Conservation (phyloP, 306 rosid genomes). For the Rosa rugosa region DNA sequence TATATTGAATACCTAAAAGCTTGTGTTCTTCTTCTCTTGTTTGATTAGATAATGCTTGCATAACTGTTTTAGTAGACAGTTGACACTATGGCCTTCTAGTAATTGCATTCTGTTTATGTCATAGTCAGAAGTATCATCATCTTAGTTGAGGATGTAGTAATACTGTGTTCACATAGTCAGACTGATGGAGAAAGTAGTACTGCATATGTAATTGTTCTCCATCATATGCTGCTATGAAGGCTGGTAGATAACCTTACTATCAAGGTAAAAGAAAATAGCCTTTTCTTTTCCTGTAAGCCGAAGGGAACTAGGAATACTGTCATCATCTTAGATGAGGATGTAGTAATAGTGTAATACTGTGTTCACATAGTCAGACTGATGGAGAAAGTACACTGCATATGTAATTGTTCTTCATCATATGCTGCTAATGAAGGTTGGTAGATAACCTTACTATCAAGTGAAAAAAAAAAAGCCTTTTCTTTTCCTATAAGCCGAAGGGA, state of each 20-base stretch:
- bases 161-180: neutral
- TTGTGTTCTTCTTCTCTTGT: conserved; percentile 8
- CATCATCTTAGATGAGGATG: neutral
- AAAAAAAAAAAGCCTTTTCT: neutral
- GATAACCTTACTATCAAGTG: neutral
- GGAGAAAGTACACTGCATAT: neutral
- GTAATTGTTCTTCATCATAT: neutral
- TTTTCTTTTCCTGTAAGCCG: neutral
- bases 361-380: neutral
- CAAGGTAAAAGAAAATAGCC: neutral
- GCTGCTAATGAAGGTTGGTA: neutral
- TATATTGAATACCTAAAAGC: conserved; percentile 34
- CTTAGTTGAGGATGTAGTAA: neutral
- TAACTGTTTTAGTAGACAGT: neutral
- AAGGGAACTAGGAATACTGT: neutral
- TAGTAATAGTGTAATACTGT: neutral
- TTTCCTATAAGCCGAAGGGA: neutral
- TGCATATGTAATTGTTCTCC: neutral
- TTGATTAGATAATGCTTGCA: neutral
- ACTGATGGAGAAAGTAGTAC: neutral
- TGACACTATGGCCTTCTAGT: neutral
- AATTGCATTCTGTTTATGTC: neutral
- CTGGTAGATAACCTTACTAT: neutral
- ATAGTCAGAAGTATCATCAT: neutral
- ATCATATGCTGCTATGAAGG: neutral